Conservation (phyloP, 352 stramenopile genomes). For the Globisporangium solare region DNA sequence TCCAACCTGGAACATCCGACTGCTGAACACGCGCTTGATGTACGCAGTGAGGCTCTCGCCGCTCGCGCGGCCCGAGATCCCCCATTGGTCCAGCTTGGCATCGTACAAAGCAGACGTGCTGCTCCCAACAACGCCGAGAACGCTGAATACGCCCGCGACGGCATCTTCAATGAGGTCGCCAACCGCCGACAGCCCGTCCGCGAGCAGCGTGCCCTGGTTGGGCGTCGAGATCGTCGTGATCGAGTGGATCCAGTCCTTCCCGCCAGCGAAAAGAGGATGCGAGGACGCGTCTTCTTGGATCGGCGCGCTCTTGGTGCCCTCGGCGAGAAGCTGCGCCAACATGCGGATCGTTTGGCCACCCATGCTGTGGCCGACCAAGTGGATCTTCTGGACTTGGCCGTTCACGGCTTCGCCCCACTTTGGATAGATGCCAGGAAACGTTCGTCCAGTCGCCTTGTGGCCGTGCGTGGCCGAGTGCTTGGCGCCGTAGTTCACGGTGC, state of each 20-base stretch:
- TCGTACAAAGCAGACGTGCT: constrained; percentile 16
- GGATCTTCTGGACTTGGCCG: constrained; percentile 34
- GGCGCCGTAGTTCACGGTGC: constrained; percentile 33
- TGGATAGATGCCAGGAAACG: constrained; percentile 29
- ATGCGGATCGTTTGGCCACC: constrained; percentile 37
- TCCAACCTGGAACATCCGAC: constrained; percentile 12
- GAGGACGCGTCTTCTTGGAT: constrained; percentile 17
- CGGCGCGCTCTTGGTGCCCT: constrained; percentile 25
- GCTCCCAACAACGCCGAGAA: constrained; percentile 11
- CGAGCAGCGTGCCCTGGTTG: constrained; percentile 24
- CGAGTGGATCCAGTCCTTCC: constrained; percentile 35
- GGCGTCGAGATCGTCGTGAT: constrained; percentile 24
- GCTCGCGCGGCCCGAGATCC: constrained; percentile 5
- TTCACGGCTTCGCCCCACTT: constrained; percentile 33
- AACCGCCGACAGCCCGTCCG: constrained; percentile 16
- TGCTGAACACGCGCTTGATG: constrained; percentile 21
- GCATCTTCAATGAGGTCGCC: constrained; percentile 13
- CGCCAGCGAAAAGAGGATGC: constrained; percentile 22
- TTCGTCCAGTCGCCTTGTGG: constrained; percentile 25
- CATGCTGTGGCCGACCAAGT: constrained; percentile 36
- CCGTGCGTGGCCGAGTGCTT: constrained; percentile 24
- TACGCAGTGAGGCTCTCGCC: constrained; percentile 22
- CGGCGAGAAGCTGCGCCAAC: constrained; percentile 31
- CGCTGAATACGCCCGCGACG: constrained; percentile 9
- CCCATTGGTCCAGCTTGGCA: constrained; percentile 32